Evolutionary conservation across 331 rosid genomes (phyloP).

Genomic region (Ulmus americana): DNA sequence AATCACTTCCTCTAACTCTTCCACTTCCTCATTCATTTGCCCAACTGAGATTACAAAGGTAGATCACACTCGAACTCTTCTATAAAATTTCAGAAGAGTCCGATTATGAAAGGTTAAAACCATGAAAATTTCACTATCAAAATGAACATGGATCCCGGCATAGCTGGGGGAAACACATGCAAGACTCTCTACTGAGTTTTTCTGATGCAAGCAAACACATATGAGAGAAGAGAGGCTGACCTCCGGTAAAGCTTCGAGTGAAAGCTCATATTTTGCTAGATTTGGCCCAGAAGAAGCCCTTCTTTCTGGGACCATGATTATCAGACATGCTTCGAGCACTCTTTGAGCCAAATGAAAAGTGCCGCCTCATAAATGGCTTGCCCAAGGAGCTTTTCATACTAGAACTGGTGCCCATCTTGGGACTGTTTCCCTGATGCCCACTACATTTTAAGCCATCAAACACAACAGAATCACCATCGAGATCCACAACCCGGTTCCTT

Average conservation of each 20-base stretch:
- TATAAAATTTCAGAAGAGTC: constrained; percentile 14
- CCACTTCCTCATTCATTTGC: constrained; percentile 17
- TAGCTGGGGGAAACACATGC: constrained; percentile 1
- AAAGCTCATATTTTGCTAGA: constrained; percentile 52
- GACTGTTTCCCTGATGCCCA: constrained; percentile 40
- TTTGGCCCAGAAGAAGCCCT: constrained; percentile 91
- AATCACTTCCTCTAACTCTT: constrained; percentile 19
- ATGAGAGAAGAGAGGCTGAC: constrained; percentile 33
- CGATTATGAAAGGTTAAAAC: constrained; percentile 15
- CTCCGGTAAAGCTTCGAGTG: constrained; percentile 30
- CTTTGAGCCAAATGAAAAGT: constrained; percentile 81
- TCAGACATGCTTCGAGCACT: constrained; percentile 46
- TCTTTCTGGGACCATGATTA: constrained; percentile 52
- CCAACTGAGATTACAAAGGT: constrained; percentile 34
- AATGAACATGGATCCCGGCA: constrained; percentile 23
- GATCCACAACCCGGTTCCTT: constrained; percentile 50
- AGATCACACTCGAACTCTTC: constrained; percentile 38
- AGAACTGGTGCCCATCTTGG: constrained; percentile 55
- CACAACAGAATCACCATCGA: constrained; percentile 46
- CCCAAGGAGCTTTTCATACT: constrained; percentile 54
- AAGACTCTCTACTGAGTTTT: constrained; percentile 15
- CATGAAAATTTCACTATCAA: constrained; percentile 17
- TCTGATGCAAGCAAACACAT: constrained; percentile 18
- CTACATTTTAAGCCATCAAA: constrained; percentile 43
- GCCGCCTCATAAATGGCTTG: constrained; percentile 70